Evolutionary conservation across 805 yeast species (phyloP), one percentile per base, ranked within the genome.

Genomic region (Saccharomycopsis synnaedendra): DNA sequence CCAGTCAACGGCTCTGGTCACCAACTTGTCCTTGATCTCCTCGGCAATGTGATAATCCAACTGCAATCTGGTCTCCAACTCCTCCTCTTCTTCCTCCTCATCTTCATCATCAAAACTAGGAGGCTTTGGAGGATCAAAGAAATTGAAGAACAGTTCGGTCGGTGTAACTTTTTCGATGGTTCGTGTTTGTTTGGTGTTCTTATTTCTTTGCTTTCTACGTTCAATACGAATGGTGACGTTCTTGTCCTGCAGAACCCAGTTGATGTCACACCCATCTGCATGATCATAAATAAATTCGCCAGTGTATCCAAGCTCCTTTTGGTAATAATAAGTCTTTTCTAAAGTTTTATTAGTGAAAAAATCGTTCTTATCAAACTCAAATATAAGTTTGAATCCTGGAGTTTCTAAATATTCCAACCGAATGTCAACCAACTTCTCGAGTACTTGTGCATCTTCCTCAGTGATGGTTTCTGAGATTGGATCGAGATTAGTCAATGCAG

Each of bases 1-100:
- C 97, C 98, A 93, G 64, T 90, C 97, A 59, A 93, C 76, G 45
- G 97, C 97, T 62, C 96, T 80, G 54, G 97, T 97, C 54, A 93
- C 82, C 62, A 93, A 75, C 65, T 93, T 85, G 65, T 93, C 97
- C 71, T 93, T 93, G 64, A 93, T 78, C 60, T 89, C 89, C 67
- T 93, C 98, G 54, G 97, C 98, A 54, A 93, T 73, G 61, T 88
- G 93, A 70, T 93, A 93, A 68, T 93, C 98, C 58, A 85, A 71
- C 58, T 88, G 96, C 59, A 93, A 74, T 61, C 86, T 77, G 49
- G 78, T 82, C 64, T 88, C 96, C 55, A 89, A 70, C 49, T 83
- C 93, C 48, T 73, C 82, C 47, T 78, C 81, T 38, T 76, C 81
- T 43, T 78, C 83, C 28, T 78, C 86, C 4, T 77, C 84, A 19